These are phyloP conservation scores for Fusarium graminum DNA, from an alignment of 2,329 filamentous ascomycete species.

Conservation along the genomic window DNA sequence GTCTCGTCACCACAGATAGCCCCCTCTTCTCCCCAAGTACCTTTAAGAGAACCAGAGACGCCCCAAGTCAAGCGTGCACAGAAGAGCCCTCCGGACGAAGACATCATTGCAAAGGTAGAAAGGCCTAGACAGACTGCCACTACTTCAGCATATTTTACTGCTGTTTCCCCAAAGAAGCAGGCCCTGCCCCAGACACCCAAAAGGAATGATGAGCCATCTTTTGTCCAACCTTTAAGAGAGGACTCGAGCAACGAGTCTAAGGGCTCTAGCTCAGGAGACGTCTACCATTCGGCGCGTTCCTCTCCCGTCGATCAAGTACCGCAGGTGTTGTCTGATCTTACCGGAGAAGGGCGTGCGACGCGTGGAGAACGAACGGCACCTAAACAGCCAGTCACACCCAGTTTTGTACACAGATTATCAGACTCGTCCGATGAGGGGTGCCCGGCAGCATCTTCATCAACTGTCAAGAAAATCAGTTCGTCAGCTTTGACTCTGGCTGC, in stretches of 20 bases:
- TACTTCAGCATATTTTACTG: conserved; percentile 31
- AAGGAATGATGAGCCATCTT: conserved; percentile 32
- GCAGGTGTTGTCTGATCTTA: conserved; percentile 29
- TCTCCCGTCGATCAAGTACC: conserved; percentile 35
- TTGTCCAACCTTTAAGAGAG: conserved; percentile 37
- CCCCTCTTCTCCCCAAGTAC: conserved; percentile 34
- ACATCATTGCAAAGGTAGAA: conserved; percentile 1
- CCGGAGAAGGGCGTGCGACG: conserved; percentile 12
- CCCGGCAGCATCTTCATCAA: conserved; percentile 16
- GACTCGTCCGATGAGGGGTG: conserved; percentile 23
- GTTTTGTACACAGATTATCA: conserved; percentile 37
- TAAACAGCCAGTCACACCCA: conserved; percentile 9
- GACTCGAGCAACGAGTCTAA: conserved; percentile 39
- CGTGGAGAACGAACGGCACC: neutral
- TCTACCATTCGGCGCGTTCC: conserved; percentile 42
- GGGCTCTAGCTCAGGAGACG: conserved; percentile 35
- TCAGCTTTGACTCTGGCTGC: conserved; percentile 19
- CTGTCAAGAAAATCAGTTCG: conserved; percentile 28
- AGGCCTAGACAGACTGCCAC: conserved; percentile 13
- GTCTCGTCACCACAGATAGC: conserved; percentile 33
- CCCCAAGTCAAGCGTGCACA: conserved; percentile 16
- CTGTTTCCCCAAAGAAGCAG: conserved; percentile 13
- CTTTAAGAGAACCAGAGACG: conserved; percentile 26
- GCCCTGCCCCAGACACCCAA: conserved; percentile 18
- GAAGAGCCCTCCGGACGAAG: conserved; percentile 23